phyloP scores from a whole-genome alignment of 192 early-diverging fungal species.

The Phycomyces blakesleeanus region DNA sequence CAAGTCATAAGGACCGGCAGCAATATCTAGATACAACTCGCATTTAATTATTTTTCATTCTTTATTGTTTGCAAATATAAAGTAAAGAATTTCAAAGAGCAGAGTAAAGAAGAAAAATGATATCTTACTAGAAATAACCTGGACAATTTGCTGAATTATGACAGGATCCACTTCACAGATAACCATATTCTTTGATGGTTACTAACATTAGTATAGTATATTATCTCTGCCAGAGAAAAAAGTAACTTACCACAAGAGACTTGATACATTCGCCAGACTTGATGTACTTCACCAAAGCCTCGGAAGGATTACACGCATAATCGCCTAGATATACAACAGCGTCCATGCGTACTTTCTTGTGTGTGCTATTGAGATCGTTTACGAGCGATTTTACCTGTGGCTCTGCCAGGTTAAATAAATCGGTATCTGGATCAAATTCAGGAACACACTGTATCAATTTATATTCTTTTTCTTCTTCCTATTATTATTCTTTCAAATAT shows the following conservation, averaged over 20 bases:
- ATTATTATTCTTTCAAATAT: no score
- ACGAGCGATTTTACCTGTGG: conserved; percentile 18
- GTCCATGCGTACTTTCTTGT: conserved; percentile 20
- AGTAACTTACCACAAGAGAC: conserved; percentile 18
- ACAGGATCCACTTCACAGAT: conserved; percentile 11
- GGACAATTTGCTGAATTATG: conserved; percentile 18
- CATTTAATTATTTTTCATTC: not conserved
- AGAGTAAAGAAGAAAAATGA: no score
- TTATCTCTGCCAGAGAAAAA: not conserved
- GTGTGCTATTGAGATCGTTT: conserved; percentile 15
- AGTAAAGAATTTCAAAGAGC: no score
- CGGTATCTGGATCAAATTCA: not conserved
- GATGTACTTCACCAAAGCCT: conserved; percentile 26
- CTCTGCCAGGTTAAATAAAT: conserved; percentile 12
- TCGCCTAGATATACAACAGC: conserved; percentile 21
- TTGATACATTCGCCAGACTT: conserved; percentile 29
- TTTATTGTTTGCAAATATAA: no score
- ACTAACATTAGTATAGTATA: no score
- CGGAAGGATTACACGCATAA: conserved; percentile 25
- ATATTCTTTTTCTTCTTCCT: no score
- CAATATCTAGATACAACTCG: conserved; percentile 21
- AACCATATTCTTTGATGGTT: conserved; percentile 3
- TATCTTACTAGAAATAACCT: conserved; percentile 27
- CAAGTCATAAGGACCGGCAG: conserved; percentile 33
- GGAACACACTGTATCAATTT: not conserved